Evolutionary conservation across 2,329 filamentous ascomycete genomes (phyloP).

Genomic region (Scytalidium sp.): DNA sequence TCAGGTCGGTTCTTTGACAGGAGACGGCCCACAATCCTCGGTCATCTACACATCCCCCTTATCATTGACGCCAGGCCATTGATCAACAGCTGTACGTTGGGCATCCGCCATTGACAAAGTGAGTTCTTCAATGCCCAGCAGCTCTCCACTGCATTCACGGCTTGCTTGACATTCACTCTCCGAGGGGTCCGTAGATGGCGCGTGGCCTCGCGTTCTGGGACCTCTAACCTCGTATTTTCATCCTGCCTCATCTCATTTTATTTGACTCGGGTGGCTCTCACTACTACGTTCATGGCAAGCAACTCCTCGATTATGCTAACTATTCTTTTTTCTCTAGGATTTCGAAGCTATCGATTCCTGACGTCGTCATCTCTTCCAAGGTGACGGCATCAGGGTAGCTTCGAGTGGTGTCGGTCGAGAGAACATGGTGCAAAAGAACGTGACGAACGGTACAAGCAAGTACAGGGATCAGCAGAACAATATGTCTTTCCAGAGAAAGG

Average conservation of each 20-base stretch:
- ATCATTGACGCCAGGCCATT: background rate
- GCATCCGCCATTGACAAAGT: background rate
- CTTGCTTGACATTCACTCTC: background rate
- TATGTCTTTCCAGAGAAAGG: conserved; percentile 61
- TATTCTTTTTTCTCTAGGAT: background rate
- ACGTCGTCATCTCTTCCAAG: background rate
- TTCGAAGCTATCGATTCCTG: background rate
- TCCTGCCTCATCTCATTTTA: no score
- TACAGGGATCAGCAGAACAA: conserved; percentile 40
- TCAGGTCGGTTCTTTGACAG: background rate
- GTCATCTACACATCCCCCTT: background rate
- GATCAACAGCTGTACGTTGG: background rate
- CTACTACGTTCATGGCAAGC: no score
- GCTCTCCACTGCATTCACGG: background rate
- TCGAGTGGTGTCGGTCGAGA: background rate
- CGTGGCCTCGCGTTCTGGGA: background rate
- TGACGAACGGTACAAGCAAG: conserved; percentile 44
- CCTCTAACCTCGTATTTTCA: background rate
- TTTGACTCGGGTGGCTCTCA: no score
- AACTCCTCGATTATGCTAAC: background rate
- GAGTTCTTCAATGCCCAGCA: background rate
- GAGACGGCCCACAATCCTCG: background rate
- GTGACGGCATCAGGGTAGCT: conserved; percentile 1
- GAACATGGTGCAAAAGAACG: conserved; percentile 60
- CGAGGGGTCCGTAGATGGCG: background rate